Percentiles rank a stretch among this genome's conserved stretches.
Evolutionary conservation across 139 green algal genomes (phyloP).

Genomic region (Raphidocelis subcapitata): DNA sequence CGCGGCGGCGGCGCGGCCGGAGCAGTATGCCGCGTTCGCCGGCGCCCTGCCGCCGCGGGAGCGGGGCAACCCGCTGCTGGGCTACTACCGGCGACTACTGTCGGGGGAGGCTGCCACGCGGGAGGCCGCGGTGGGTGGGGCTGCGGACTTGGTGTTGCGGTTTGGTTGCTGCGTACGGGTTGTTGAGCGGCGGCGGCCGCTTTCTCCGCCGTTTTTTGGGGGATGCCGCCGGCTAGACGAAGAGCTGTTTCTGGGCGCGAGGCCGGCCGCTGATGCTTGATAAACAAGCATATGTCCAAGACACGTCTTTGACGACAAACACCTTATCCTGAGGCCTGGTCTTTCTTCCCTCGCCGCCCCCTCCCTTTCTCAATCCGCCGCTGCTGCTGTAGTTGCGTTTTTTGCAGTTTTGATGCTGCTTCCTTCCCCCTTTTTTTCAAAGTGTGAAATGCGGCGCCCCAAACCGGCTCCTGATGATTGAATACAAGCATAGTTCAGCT

Average conservation of each 20-base stretch:
- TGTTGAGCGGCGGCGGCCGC: background rate
- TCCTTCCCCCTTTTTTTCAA: background rate
- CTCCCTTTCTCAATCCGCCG: background rate
- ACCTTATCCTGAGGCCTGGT: slow-evolving; percentile 24
- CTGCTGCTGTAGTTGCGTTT: background rate
- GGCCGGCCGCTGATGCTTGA: slow-evolving; percentile 1
- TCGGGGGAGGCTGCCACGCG: slow-evolving; percentile 16
- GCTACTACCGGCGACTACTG: slow-evolving; percentile 48
- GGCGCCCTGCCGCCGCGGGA: slow-evolving; percentile 27
- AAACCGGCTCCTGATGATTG: slow-evolving; percentile 39
- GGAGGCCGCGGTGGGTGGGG: slow-evolving; percentile 36
- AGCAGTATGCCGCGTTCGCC: slow-evolving; percentile 43
- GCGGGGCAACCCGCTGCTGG: slow-evolving; percentile 30
- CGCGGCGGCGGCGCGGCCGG: slow-evolving; percentile 37
- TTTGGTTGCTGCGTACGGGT: background rate
- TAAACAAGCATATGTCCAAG: slow-evolving; percentile 41
- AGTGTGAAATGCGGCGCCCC: background rate
- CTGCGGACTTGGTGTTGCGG: background rate
- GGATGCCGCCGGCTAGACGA: background rate
- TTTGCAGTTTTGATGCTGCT: background rate
- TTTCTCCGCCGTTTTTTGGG: background rate
- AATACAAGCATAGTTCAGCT: slow-evolving; percentile 46
- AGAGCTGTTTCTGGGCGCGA: background rate
- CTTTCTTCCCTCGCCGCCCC: background rate
- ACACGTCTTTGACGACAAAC: slow-evolving; percentile 21